Evolutionary conservation across 345 rosid genomes (phyloP), one percentile per base, ranked within the genome.

Genomic region (Brassica incana): DNA sequence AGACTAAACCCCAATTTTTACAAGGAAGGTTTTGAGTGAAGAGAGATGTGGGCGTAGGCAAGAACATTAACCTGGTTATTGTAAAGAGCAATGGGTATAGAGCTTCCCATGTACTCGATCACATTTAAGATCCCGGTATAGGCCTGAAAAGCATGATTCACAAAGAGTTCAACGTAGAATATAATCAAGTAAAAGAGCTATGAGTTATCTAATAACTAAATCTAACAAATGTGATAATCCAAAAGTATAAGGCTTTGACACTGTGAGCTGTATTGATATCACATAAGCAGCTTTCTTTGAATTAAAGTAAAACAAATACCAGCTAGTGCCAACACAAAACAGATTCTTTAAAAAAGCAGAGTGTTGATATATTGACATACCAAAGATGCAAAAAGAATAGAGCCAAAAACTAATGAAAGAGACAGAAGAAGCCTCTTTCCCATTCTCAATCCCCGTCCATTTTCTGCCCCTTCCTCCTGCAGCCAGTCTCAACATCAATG

Each of bases 401-500:
- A 88, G 73, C 98, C 93, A 71, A 93, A 91, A 74, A 88, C 97
- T 86, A 95, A 75, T 11, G 88, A 92, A 66, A 95, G 96, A 76
- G 98, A 88, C 27, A 97, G 94, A 69, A 95, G 91, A 83, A 93
- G 78, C 29, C 98, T 85, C 81, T 93, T 95, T 83, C 97, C 97
- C 91, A 92, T 88, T 70, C 87, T 85, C 74, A 93, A 27, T 38
- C 87, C 90, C 64, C 91, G 84, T 18, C 93, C 95, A 32, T 81
- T 85, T 65, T 95, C 99, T 86, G 86, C 93, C 40, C 97, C 97
- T 25, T 90, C 97, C 87, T 89, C 98, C 99, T 95, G 90, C 84
- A 88, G 73, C 23, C 78, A 83, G 77, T 69, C 72, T 76, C 71
- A 87, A 67, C 52, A 60, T 23, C 73, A 84, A 59, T 60, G 59